Base-by-base conservation (phyloP, 208 protist species). In the Jaenimonas drosophilae region DNA sequence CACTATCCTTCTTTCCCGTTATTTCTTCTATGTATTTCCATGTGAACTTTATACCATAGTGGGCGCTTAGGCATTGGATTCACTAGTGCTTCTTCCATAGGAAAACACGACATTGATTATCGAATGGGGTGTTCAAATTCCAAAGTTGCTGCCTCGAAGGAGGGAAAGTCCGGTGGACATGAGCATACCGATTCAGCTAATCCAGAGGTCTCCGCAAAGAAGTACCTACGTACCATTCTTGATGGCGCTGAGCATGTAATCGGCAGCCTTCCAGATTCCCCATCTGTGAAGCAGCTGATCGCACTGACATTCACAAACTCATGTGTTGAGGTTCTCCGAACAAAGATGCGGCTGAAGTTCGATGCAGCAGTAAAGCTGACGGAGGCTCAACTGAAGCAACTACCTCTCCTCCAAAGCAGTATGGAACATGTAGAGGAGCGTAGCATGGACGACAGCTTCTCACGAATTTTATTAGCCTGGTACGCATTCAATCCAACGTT, bases 391-490 rank as follows among this genome's bases (percentile, higher is more conserved):
- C 52, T 73, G 49, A 19, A 61, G 19, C 79, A 79, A 54, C 54
- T 92, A 33, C 59, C 64, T 24, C 51, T 76, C 17, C 61, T 92
- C 25, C 42, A 73, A 28, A 62, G 50, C 19, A 54, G 59, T 7
- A 40, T 87, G n/a, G 32, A 66, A 34, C 44, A 65, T 27, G 61
- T 85, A 6, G 73, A 79, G 57, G 78, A 92, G 61, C 78, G 62
- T 33, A 74, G 61, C 36, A 83, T 86, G 55, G 84, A 93, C 57
- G 84, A 87, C 47, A 64, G 76, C 38, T 93, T 89, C 57, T 70
- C 75, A 16, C 76, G 84, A 49, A 65, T 89, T 41, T 67, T 93
- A 21, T 54, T 80, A 14, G 66, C 71, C 5, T 93, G 84, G 84
- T 68, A 66, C 34, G 54, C 54, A 9, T 74, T 77, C 49, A 83